Percentiles rank a stretch among this genome's conserved stretches.
These are phyloP conservation scores for Galerina marginata DNA, from an alignment of 768 basidiomycete species.

Conservation along the genomic window DNA sequence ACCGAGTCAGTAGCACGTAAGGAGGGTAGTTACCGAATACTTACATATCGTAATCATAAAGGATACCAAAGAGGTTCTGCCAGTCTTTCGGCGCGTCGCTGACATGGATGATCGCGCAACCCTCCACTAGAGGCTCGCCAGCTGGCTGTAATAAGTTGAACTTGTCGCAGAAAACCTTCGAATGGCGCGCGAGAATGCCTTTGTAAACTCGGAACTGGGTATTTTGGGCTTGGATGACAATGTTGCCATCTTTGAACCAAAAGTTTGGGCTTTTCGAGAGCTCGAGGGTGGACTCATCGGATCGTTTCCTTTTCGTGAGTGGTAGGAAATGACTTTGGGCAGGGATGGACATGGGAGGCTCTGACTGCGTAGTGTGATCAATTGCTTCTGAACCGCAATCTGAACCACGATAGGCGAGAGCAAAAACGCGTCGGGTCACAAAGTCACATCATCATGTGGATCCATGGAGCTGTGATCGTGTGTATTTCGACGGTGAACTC, in stretches of 20 bases:
- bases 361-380: no score
- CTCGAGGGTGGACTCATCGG: no score
- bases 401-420: no score
- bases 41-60: background rate
- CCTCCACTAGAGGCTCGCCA: background rate
- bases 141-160: background rate
- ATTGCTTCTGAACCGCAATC: no score
- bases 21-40: background rate
- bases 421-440: no score
- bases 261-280: no score
- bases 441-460: no score
- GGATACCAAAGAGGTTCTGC: background rate
- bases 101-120: background rate
- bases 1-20: background rate
- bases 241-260: background rate
- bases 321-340: no score
- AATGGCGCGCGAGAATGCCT: background rate
- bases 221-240: background rate
- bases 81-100: background rate
- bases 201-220: background rate
- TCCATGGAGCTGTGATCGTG: no score
- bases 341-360: no score
- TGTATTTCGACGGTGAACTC: no score
- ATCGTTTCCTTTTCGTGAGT: no score
- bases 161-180: background rate